Conservation (phyloP, 768 basidiomycete genomes). For the Boletus bicolor region DNA sequence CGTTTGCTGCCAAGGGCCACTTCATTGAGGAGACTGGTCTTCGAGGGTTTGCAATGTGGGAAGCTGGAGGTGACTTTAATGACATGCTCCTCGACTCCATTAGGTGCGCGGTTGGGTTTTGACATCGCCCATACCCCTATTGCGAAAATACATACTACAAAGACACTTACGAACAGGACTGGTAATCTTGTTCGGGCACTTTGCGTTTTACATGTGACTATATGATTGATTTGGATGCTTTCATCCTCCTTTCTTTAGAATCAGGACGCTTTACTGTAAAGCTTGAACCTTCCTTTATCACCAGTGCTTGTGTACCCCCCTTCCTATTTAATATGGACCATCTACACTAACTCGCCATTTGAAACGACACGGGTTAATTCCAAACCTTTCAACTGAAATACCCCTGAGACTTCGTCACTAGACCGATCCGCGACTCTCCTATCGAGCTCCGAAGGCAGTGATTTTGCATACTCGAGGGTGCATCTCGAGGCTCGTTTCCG, state of each 20-base stretch:
- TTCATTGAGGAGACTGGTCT: conserved; percentile 53
- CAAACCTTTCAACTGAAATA: background rate
- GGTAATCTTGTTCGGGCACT: background rate
- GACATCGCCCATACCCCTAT: too few relatives aligned
- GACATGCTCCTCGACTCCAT: conserved; percentile 62
- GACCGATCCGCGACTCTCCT: too few relatives aligned
- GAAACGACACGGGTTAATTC: background rate
- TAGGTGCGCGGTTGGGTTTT: background rate
- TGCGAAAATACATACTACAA: background rate
- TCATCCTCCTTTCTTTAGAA: too few relatives aligned
- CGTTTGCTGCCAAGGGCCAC: conserved; percentile 56
- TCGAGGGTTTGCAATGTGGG: conserved; percentile 67
- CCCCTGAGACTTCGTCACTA: background rate
- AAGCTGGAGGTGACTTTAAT: conserved; percentile 60
- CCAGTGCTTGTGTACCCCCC: background rate
- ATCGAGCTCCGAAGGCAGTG: background rate
- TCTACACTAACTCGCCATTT: background rate
- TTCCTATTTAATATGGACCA: background rate
- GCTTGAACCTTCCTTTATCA: background rate
- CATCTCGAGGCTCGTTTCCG: too few relatives aligned
- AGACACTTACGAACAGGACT: background rate
- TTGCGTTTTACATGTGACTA: background rate
- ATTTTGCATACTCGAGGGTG: too few relatives aligned
- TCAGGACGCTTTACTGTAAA: too few relatives aligned
- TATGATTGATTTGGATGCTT: background rate